A percentile compares a stretch with the other conserved stretches of the same genome.
Conservation (phyloP, 768 basidiomycete species). For the Xerocomus potaroensis region DNA sequence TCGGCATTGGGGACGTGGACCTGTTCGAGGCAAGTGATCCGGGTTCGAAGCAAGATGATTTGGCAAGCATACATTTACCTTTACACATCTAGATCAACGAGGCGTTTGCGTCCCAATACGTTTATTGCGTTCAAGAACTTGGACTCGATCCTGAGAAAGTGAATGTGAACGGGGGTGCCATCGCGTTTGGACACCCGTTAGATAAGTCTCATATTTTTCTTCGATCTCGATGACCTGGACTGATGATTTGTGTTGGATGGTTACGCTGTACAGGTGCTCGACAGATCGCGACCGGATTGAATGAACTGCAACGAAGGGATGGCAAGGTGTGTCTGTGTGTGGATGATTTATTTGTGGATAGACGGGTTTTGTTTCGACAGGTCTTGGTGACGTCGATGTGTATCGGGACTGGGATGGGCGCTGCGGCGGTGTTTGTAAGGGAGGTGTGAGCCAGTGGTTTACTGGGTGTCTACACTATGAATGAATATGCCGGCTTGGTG, state of each 20-base stretch:
- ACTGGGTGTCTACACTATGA: neutral
- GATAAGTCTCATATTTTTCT: constrained; percentile 45
- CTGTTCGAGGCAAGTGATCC: constrained; percentile 59
- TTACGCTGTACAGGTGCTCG: constrained; percentile 80
- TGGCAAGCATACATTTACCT: neutral
- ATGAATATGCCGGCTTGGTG: no score
- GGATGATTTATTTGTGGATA: neutral
- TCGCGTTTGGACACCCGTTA: constrained; percentile 80
- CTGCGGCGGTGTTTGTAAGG: constrained; percentile 67
- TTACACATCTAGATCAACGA: constrained; percentile 68
- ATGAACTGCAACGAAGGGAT: constrained; percentile 62
- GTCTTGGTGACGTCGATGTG: constrained; percentile 88
- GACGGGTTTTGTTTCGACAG: constrained; percentile 33
- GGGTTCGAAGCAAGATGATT: neutral
- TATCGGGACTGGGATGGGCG: constrained; percentile 90
- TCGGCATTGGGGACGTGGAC: constrained; percentile 68
- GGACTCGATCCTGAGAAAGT: constrained; percentile 61
- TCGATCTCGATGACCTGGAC: neutral
- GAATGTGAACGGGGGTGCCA: constrained; percentile 89
- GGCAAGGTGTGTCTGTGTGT: constrained; percentile 47
- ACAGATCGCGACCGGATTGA: constrained; percentile 80
- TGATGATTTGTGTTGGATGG: constrained; percentile 14
- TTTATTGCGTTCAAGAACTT: constrained; percentile 67
- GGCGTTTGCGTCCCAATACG: constrained; percentile 82
- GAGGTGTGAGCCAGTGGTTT: constrained; percentile 31